Evolutionary conservation across 2,329 filamentous ascomycete species (phyloP).

Genomic region (Arthrobotrys iridis): DNA sequence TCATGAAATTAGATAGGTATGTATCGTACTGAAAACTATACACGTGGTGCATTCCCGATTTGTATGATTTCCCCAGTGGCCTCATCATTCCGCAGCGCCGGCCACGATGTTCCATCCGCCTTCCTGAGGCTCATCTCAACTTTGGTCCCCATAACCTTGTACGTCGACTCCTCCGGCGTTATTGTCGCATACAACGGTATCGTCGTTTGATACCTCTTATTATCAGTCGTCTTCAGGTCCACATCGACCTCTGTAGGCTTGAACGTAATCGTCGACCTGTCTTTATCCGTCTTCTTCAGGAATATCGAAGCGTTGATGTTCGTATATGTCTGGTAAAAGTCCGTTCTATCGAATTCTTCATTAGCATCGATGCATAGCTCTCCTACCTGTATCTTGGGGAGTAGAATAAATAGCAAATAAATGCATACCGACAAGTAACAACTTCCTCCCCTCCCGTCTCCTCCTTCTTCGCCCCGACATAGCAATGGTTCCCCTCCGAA

Average conservation of each 20-base stretch:
- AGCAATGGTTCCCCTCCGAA: slow-evolving; percentile 83
- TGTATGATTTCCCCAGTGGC: slow-evolving; percentile 85
- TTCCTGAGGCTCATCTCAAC: slow-evolving; percentile 76
- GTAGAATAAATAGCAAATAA: slow-evolving; percentile 63
- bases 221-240: slow-evolving; percentile 85
- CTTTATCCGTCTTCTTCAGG: slow-evolving; percentile 95
- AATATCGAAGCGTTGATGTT: slow-evolving; percentile 91
- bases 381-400: no score
- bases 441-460: slow-evolving; percentile 60
- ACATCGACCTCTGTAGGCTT: slow-evolving; percentile 72
- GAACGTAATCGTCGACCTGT: slow-evolving; percentile 77
- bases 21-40: slow-evolving; percentile 61
- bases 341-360: slow-evolving; percentile 68
- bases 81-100: slow-evolving; percentile 83
- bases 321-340: slow-evolving; percentile 92
- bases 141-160: slow-evolving; percentile 88
- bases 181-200: slow-evolving; percentile 82
- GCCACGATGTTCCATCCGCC: slow-evolving; percentile 74
- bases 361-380: no score
- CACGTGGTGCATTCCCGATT: slow-evolving; percentile 78
- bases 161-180: slow-evolving; percentile 77
- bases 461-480: slow-evolving; percentile 77
- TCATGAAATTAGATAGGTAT: no score
- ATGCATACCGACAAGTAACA: slow-evolving; percentile 73
- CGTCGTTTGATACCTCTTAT: slow-evolving; percentile 79